Percentiles rank a stretch among this genome's conserved stretches.
Conservation (phyloP, 345 rosid species). For the Euphorbia lathyris region DNA sequence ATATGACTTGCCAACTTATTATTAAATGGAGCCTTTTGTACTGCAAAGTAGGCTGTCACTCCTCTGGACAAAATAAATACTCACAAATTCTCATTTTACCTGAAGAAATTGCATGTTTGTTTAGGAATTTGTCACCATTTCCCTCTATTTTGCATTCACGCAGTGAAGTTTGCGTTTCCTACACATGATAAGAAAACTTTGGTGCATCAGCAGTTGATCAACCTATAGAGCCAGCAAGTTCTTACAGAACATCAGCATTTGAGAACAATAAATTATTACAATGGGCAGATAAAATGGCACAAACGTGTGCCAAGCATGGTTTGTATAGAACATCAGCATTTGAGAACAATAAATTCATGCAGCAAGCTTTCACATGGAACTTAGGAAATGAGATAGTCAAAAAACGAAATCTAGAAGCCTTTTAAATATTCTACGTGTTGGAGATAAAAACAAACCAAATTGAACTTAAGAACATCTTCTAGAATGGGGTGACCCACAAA, state of each 20-base stretch:
- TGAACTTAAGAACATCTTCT: conserved; percentile 64
- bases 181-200: conserved; percentile 17
- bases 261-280: neutral
- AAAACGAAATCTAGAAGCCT: neutral
- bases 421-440: neutral
- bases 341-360: neutral
- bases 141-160: conserved; percentile 47
- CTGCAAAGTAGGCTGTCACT: neutral
- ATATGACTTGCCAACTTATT: neutral
- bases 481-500: conserved; percentile 87
- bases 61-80: neutral
- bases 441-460: conserved; percentile 40
- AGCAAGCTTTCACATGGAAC: neutral
- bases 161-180: conserved; percentile 45
- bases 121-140: conserved; percentile 39
- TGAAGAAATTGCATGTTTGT: conserved; percentile 46
- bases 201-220: conserved; percentile 12
- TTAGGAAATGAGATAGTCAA: neutral
- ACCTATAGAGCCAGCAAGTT: neutral
- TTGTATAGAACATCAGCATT: neutral
- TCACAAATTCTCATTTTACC: conserved; percentile 38
- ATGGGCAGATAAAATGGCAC: neutral
- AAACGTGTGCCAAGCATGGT: neutral
- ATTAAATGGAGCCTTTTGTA: neutral
- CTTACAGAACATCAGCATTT: neutral